phyloP scores from a whole-genome alignment of 1,284 basidiomycete species.

The Ganoderma lingzhi region DNA sequence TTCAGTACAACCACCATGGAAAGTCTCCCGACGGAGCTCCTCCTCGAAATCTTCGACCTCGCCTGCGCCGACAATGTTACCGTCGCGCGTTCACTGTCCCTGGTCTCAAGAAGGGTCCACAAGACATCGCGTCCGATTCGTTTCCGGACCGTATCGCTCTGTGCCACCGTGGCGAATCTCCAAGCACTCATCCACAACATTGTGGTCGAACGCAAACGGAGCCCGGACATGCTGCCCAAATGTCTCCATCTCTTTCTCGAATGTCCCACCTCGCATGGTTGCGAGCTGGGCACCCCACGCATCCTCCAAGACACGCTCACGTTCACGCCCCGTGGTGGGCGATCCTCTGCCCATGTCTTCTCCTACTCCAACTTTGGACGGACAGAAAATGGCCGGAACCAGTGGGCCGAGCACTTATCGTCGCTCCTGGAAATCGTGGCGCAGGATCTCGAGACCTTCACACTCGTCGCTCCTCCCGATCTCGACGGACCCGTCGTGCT shows the following conservation, averaged over 20 bases:
- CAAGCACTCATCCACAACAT: background rate
- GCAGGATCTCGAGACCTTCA: constrained; percentile 5
- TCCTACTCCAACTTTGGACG: background rate
- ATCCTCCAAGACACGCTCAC: background rate
- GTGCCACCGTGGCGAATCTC: background rate
- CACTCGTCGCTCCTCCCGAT: background rate
- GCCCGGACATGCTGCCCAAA: background rate
- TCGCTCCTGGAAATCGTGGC: constrained; percentile 3
- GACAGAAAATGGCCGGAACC: background rate
- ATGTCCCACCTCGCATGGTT: background rate
- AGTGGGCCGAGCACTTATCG: background rate
- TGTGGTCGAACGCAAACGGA: background rate
- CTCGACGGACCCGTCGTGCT: background rate
- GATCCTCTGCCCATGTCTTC: background rate
- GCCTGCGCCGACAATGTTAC: constrained; percentile 1
- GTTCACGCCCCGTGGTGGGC: background rate
- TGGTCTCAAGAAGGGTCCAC: constrained; percentile 6
- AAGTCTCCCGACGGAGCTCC: constrained; percentile 4
- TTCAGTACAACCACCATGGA: constrained; percentile 3
- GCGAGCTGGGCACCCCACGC: background rate
- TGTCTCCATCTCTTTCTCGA: constrained; percentile 7
- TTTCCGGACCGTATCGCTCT: constrained; percentile 4
- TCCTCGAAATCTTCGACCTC: constrained; percentile 6
- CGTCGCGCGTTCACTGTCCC: constrained; percentile 9
- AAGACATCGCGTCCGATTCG: constrained; percentile 4